These are phyloP conservation scores for maize (Zea mays) DNA, from an alignment of 176 grass and related monocot genomes.

Conservation along the genomic window DNA sequence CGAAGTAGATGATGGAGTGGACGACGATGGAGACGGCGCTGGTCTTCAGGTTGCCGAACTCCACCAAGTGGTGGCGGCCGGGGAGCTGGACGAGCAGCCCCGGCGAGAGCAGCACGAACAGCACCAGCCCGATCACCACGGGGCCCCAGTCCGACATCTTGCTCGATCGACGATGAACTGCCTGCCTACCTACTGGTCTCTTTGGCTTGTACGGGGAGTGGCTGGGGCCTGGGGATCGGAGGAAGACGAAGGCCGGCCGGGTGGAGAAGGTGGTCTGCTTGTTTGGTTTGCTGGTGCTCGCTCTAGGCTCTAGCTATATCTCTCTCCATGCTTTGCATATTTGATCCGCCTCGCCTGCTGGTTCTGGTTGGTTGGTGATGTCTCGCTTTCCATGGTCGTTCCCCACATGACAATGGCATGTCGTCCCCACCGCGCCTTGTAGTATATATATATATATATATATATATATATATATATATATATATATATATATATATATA, in stretches of 20 bases:
- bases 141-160: constrained; percentile 60
- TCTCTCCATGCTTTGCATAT: not conserved
- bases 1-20: constrained; percentile 59
- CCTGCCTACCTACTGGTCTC: no score
- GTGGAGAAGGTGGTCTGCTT: not conserved
- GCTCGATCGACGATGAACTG: no score
- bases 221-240: not conserved
- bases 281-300: not conserved
- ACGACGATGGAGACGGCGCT: constrained; percentile 54
- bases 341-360: not conserved
- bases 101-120: constrained; percentile 64
- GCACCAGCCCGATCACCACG: constrained; percentile 53
- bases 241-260: not conserved
- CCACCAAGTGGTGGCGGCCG: constrained; percentile 25
- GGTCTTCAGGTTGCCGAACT: constrained; percentile 56
- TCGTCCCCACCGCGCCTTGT: no score
- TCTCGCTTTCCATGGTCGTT: constrained; percentile 6
- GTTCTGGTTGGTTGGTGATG: not conserved
- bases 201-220: not conserved
- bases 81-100: constrained; percentile 58
- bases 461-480: no score
- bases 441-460: no score
- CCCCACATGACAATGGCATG: constrained; percentile 22
- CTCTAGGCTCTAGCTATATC: not conserved
- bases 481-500: no score